Conservation (phyloP, 164 flowering plant genomes). For the Sedum album region DNA sequence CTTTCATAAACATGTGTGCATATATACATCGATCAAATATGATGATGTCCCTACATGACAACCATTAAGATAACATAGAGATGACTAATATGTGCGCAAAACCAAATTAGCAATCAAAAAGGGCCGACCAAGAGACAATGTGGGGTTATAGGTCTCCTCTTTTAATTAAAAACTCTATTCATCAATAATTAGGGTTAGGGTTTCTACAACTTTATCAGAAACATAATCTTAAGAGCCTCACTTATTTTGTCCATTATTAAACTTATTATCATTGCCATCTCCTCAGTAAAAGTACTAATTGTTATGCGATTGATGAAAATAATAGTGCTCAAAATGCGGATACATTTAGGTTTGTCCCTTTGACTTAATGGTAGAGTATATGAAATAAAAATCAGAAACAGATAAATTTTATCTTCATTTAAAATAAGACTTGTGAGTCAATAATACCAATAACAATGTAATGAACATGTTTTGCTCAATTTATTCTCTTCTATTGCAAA, state of each 20-base stretch:
- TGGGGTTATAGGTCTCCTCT: neutral
- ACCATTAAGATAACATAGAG: conserved; percentile 3
- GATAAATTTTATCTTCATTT: too few relatives aligned
- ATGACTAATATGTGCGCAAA: neutral
- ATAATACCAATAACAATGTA: neutral
- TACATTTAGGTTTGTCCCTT: too few relatives aligned
- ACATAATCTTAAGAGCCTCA: neutral
- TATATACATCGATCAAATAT: neutral
- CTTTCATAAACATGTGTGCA: neutral
- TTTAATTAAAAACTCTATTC: neutral
- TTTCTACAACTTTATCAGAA: neutral
- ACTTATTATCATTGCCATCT: neutral
- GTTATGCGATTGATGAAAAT: neutral
- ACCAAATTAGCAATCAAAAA: neutral
- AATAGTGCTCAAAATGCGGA: neutral
- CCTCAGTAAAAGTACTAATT: neutral
- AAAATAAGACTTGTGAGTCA: neutral
- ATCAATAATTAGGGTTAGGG: neutral
- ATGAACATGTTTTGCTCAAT: neutral
- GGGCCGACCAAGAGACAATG: neutral
- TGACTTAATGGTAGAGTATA: too few relatives aligned
- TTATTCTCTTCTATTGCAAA: neutral
- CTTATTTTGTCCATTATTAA: neutral
- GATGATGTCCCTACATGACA: neutral
- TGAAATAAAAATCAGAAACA: too few relatives aligned